Base-by-base conservation (phyloP, 192 early-diverging fungal species). In the Backusella mclennaniae region DNA sequence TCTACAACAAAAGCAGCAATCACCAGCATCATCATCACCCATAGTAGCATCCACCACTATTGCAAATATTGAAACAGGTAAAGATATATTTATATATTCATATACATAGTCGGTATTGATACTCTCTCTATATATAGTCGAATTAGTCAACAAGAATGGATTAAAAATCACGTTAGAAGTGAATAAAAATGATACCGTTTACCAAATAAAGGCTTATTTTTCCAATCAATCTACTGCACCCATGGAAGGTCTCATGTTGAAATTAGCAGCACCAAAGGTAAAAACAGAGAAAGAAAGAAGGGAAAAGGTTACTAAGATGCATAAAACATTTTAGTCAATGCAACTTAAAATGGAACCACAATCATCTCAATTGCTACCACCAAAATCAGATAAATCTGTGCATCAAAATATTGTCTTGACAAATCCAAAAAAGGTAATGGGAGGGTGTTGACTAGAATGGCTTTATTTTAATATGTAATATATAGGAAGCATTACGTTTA, bases 211-310 rank as follows among this genome's bases (percentile, higher is more conserved):
- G 41, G 87, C 87, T 3, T 82, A 74, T 15, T 88, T 86, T 52
- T 86, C 87, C 19, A 88, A 88, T 52, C 44, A 67, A 1, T 84
- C 83, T 11, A 85, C 80, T 26, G 83, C 82, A 15, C 75, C 85
- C 11, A 80, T 88, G 67, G 73, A 78, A 4, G 66, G 79, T 1
- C 46, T 88, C 26, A 85, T 78, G 6, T 77, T 88, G 52, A 78
- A 79, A 5, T 69, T 88, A 4, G 87, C 87, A 0, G 84, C 81
- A 3, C 87, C 87, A 9, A 88, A 86, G 78, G 85, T 83, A 72
- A 53, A 38, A 63, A 42, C 21, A 42, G 19, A 31, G 44, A 9
- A 1, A 35, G 35, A 71, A 4, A 3, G 11, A 26, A 4, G 36
- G 35, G 19, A 36, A 76, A 7, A 44, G 6, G 29, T 31, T 52